These are phyloP conservation scores for Xylaria digitata DNA, from an alignment of 2,329 filamentous ascomycete genomes.

Conservation along the genomic window DNA sequence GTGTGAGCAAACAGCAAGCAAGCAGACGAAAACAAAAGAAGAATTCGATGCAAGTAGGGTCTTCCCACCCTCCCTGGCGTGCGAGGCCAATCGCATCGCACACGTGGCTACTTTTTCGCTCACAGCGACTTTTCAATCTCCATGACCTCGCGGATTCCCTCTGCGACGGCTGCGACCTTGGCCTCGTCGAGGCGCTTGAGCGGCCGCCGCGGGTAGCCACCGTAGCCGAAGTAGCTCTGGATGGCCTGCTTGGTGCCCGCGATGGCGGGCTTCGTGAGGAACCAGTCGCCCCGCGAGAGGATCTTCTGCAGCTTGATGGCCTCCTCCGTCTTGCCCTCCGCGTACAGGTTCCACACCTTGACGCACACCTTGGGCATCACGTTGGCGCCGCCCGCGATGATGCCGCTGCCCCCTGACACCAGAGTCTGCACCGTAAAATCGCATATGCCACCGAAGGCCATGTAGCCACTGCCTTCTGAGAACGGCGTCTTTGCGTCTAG, in stretches of 20 bases:
- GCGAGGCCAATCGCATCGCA: conserved; percentile 19
- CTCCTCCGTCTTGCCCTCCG: conserved; percentile 78
- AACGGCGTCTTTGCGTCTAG: conserved; percentile 76
- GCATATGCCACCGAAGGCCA: conserved; percentile 88
- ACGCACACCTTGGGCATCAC: conserved; percentile 86
- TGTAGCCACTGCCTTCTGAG: conserved; percentile 73
- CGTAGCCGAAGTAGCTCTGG: conserved; percentile 84
- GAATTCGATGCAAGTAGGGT: conserved; percentile 2
- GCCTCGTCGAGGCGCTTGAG: conserved; percentile 73
- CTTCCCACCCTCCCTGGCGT: not conserved
- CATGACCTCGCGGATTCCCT: conserved; percentile 72
- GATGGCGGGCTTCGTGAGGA: conserved; percentile 83
- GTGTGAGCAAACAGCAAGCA: too few species aligned
- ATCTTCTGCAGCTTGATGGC: conserved; percentile 79
- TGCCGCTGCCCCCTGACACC: conserved; percentile 80
- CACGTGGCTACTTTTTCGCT: conserved; percentile 46
- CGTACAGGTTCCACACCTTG: conserved; percentile 80
- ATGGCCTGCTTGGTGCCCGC: conserved; percentile 88
- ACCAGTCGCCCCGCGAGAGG: conserved; percentile 85
- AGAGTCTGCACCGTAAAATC: conserved; percentile 89
- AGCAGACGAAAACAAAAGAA: not conserved
- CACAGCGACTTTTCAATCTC: conserved; percentile 69
- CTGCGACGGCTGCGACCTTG: conserved; percentile 62
- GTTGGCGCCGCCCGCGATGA: conserved; percentile 88
- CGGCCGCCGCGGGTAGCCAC: conserved; percentile 78